Evolutionary conservation across 768 basidiomycete species (phyloP).

Genomic region (Aureoboletus auriporus): DNA sequence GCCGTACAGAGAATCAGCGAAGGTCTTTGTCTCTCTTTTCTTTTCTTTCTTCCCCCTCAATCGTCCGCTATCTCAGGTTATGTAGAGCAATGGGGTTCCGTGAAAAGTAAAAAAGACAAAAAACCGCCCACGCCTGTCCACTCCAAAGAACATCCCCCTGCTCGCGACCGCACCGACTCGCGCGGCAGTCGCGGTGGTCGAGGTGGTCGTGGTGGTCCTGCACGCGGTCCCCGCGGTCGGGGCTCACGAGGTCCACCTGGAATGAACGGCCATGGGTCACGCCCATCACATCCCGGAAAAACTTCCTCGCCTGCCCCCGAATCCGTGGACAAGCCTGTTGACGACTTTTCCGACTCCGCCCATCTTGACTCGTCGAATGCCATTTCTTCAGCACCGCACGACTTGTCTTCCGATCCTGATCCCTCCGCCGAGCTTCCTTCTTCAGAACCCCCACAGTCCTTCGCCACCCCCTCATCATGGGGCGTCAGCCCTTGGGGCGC

Average conservation of each 20-base stretch:
- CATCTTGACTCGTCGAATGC: conserved; percentile 17
- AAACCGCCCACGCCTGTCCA: conserved; percentile 45
- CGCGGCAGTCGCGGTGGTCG: conserved; percentile 62
- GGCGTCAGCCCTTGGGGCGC: conserved; percentile 30
- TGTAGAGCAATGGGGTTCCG: conserved; percentile 78
- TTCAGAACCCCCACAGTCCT: conserved; percentile 15
- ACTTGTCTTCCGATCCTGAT: conserved; percentile 11
- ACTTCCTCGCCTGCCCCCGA: conserved; percentile 33
- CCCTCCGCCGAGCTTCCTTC: conserved; percentile 11
- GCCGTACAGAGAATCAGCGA: conserved; percentile 75
- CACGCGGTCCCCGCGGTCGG: conserved; percentile 41
- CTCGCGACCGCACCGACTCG: conserved; percentile 35
- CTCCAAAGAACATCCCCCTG: conserved; percentile 43
- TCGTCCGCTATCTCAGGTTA: conserved; percentile 44
- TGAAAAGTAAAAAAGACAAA: conserved; percentile 87
- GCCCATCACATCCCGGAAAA: conserved; percentile 22
- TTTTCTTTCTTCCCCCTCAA: conserved; percentile 4
- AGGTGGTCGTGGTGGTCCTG: conserved; percentile 56
- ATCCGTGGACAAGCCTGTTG: conserved; percentile 25
- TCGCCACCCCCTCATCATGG: conserved; percentile 32
- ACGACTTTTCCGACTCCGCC: conserved; percentile 16
- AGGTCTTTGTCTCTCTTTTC: conserved; percentile 37
- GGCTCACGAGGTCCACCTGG: conserved; percentile 37
- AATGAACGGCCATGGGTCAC: conserved; percentile 32
- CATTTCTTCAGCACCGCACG: conserved; percentile 6